Base-by-base conservation (phyloP, 768 basidiomycete genomes). In the Tricholoma flavovirens region DNA sequence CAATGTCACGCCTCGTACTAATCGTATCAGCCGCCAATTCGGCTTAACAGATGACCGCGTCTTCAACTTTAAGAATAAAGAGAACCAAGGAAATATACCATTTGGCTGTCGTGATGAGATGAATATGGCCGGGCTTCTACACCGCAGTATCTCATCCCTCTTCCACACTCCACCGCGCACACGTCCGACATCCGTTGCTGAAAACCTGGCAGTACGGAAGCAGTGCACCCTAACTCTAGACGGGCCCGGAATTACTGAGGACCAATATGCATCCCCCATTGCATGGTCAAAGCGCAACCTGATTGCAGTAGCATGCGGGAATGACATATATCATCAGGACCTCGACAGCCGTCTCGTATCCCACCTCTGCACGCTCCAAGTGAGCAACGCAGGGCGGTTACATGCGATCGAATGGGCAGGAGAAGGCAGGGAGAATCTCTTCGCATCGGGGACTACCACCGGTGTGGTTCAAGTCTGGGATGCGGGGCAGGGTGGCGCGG, bases 1-100 rank as follows among this genome's bases (percentile, higher is more conserved):
- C 46, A 78, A 82, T 54, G 77, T 73, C 33, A 87, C 84, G 1
- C 86, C 86, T 11, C 81, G 86, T 15, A 84, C 86, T n/a, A 80
- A 77, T 53, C 79, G 86, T 19, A 83, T 87, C 45, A 81, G 83
- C 60, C 79, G 80, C 59, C 71, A 80, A 22, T 83, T 86, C 43
- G 86, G 85, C 7, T 74, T 87, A 35, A 60, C 78, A 7, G 80
- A 81, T 60, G 81, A 82, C 56, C 76, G 78, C 17, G 64, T 87
- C 29, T 70, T 87, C 53, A 80, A 73, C 48, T 86, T 75, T 65
- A 71, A 74, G 38, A 79, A 83, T 65, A 71, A 74, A 38, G 80
- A 83, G 33, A 70, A 70, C 1, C 54, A 69, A 1, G 60, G 69
- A 51, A 67, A 63, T 33, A 45, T 57, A 42, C 51, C 62, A 48